Base-by-base conservation (phyloP, 2,329 filamentous ascomycete genomes). In the Alternaria arbusti region DNA sequence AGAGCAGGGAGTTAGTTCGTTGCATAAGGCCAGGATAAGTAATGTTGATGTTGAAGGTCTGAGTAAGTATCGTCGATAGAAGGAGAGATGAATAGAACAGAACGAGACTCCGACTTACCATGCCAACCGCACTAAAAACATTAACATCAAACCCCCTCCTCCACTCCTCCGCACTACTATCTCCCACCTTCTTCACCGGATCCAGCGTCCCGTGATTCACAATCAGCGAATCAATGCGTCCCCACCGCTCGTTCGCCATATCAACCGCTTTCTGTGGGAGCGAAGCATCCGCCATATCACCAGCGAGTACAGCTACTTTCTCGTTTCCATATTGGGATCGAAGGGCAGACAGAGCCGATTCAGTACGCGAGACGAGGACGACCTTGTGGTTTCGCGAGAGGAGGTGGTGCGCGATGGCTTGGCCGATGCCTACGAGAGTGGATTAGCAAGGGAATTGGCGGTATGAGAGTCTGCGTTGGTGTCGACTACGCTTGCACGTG, bases 171-270 rank as follows among this genome's bases (percentile, higher is more conserved):
- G 89, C 75, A n/a, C 87, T 86, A 15, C 86, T 85, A 59, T 95
- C 87, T 4, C 83, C 88, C 47, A 98, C 82, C 61, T 87, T 88
- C 54, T 87, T 88, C 45, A 96, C 89, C 1, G 93, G 91, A n/a
- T 89, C 86, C 47, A 99, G 82, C 1, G 89, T 84, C 20, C 94
- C 94, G 77, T 99, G 96, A 79, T 98, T 98, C 65, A 98, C 83
- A 12, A 99, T 88, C 47, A 99, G 78, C 2, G 90, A 91, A 76
- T 99, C 94, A 5, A 99, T 81, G 52, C 83, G 84, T 10, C 90
- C 90, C 78, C 93, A 98, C 0, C 86, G 82, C 26, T 86, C 82
- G 11, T 91, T 74, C 0, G 94, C 91, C 1, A 89, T 81, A 4
- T 90, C 84, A 5, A 93, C 87, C 5, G 91, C 86, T 74, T 87